Conservation (phyloP, 2,329 filamentous ascomycete species). For the Fusarium sterilihyphosum region DNA sequence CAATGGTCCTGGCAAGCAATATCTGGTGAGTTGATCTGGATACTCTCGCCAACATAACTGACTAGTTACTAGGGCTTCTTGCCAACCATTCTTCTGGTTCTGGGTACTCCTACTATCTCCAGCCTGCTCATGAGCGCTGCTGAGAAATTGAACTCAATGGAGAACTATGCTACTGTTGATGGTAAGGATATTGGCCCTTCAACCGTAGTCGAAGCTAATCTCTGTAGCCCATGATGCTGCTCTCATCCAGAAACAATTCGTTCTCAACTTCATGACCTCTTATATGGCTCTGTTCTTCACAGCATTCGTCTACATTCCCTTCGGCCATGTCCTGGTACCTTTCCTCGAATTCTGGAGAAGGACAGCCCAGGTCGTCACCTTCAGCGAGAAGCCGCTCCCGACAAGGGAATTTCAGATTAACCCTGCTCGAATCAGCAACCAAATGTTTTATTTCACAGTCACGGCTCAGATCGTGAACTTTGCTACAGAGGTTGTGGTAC, state of each 20-base stretch:
- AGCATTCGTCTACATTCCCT: slow-evolving; percentile 93
- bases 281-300: slow-evolving; percentile 94
- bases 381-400: slow-evolving; percentile 76
- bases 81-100: slow-evolving; percentile 87
- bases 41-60: background rate
- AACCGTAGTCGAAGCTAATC: slow-evolving; percentile 10
- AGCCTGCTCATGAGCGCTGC: slow-evolving; percentile 80
- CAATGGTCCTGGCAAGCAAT: slow-evolving; percentile 84
- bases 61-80: slow-evolving; percentile 74
- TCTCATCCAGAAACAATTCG: slow-evolving; percentile 91
- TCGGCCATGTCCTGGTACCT: slow-evolving; percentile 83
- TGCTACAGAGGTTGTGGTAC: slow-evolving; percentile 83
- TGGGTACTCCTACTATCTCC: slow-evolving; percentile 81
- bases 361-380: slow-evolving; percentile 78
- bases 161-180: slow-evolving; percentile 93
- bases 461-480: slow-evolving; percentile 93
- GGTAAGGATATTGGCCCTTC: slow-evolving; percentile 49
- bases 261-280: slow-evolving; percentile 96
- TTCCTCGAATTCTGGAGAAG: slow-evolving; percentile 84
- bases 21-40: slow-evolving; percentile 68
- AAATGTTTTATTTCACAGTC: slow-evolving; percentile 96
- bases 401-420: slow-evolving; percentile 81
- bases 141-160: slow-evolving; percentile 78
- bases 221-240: slow-evolving; percentile 77
- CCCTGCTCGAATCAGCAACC: slow-evolving; percentile 81